These are phyloP conservation scores for Linnemannia exigua DNA, from an alignment of 192 early-diverging fungal species.

Conservation along the genomic window DNA sequence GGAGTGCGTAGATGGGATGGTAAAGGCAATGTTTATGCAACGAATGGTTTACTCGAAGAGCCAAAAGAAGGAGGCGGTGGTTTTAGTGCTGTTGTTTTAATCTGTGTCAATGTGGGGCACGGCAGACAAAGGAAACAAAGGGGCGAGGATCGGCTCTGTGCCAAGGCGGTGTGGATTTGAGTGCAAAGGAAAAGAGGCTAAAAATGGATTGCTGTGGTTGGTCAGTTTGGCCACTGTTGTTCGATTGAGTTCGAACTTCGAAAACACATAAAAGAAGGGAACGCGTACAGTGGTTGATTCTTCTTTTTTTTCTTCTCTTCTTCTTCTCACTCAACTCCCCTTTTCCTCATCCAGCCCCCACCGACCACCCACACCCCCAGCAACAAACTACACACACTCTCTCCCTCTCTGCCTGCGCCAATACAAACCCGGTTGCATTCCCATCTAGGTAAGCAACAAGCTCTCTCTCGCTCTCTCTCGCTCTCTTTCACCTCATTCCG, in stretches of 20 bases:
- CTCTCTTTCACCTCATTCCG: neutral
- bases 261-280: neutral
- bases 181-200: neutral
- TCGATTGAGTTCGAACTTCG: neutral
- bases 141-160: neutral
- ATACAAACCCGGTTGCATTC: conserved; percentile 1
- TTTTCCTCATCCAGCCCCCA: neutral
- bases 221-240: neutral
- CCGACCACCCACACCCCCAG: neutral
- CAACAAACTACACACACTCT: neutral
- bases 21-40: neutral
- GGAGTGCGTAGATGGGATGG: neutral
- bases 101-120: neutral
- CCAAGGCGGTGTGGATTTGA: too few species aligned
- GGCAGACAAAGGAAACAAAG: neutral
- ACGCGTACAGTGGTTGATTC: neutral
- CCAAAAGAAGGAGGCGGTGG: conserved; percentile 1
- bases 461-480: neutral
- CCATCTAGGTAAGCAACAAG: neutral
- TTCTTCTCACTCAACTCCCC: neutral
- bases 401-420: neutral
- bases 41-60: neutral
- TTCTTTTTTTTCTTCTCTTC: conserved; percentile 11
- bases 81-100: neutral
- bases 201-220: neutral